Evolutionary conservation across 139 green algal genomes (phyloP).

Genomic region (Pleodorina starrii): DNA sequence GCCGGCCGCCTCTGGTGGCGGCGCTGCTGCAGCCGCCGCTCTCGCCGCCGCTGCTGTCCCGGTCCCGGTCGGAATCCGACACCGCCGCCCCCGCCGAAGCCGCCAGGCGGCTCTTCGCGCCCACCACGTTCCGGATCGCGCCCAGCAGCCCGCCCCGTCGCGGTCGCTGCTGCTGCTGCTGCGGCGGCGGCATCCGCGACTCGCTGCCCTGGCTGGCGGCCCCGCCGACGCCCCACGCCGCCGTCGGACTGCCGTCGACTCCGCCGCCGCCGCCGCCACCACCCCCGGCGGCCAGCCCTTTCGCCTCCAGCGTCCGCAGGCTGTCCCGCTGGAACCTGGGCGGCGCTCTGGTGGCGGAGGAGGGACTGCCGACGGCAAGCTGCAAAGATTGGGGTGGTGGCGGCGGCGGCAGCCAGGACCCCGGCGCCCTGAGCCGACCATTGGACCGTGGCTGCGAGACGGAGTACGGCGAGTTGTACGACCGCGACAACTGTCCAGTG

Average conservation of each 20-base stretch:
- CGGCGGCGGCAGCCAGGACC: neutral
- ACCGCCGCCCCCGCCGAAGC: neutral
- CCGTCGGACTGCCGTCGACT: too few species aligned
- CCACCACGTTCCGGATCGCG: neutral
- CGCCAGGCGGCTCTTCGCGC: neutral
- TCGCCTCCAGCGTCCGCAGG: neutral
- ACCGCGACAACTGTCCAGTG: neutral
- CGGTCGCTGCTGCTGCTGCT: neutral
- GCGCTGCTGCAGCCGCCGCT: neutral
- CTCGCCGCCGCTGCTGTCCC: neutral
- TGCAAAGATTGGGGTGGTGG: neutral
- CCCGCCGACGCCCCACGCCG: too few species aligned
- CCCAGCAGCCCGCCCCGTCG: neutral
- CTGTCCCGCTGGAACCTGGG: conserved; percentile 9
- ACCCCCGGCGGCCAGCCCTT: neutral
- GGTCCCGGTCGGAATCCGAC: neutral
- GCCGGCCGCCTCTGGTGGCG: neutral
- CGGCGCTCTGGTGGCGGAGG: neutral
- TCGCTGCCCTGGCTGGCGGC: too few species aligned
- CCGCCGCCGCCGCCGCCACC: neutral
- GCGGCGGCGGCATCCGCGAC: neutral
- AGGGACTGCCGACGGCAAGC: neutral
- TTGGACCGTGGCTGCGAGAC: neutral
- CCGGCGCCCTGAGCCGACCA: neutral
- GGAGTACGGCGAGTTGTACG: neutral